A percentile compares a stretch with the other conserved stretches of the same genome.
Evolutionary conservation across 306 rosid species (phyloP).

Genomic region (Inga leiocalycina): DNA sequence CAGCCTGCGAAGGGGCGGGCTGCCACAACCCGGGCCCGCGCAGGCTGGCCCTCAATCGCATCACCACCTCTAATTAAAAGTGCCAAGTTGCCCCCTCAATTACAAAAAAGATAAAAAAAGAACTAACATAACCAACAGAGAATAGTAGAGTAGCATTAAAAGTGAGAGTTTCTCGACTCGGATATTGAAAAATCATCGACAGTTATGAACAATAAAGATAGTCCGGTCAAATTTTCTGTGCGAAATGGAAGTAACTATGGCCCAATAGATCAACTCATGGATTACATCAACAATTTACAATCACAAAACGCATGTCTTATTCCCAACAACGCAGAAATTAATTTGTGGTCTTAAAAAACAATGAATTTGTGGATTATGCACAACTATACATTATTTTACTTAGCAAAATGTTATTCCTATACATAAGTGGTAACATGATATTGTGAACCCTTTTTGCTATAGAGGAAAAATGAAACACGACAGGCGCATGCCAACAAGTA

Average conservation of each 20-base stretch:
- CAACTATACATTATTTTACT: constrained; percentile 32
- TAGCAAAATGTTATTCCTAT: constrained; percentile 34
- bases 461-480: not conserved
- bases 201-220: not conserved
- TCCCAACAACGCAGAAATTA: not conserved
- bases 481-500: constrained; percentile 41
- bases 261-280: not conserved
- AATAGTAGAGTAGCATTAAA: not conserved
- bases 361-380: not conserved
- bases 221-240: not conserved
- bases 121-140: not conserved
- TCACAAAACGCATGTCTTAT: not conserved
- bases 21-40: too few relatives aligned
- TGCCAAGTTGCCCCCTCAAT: too few relatives aligned
- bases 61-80: too few relatives aligned
- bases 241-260: not conserved
- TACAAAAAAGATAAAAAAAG: too few relatives aligned
- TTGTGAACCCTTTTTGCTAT: constrained; percentile 17
- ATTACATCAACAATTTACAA: not conserved
- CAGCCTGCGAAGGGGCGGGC: too few relatives aligned
- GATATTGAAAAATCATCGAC: not conserved
- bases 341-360: not conserved
- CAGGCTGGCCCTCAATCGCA: too few relatives aligned
- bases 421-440: constrained; percentile 31
- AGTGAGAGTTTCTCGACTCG: not conserved